phyloP scores from a whole-genome alignment of 768 basidiomycete genomes.

The Boletales sp. region DNA sequence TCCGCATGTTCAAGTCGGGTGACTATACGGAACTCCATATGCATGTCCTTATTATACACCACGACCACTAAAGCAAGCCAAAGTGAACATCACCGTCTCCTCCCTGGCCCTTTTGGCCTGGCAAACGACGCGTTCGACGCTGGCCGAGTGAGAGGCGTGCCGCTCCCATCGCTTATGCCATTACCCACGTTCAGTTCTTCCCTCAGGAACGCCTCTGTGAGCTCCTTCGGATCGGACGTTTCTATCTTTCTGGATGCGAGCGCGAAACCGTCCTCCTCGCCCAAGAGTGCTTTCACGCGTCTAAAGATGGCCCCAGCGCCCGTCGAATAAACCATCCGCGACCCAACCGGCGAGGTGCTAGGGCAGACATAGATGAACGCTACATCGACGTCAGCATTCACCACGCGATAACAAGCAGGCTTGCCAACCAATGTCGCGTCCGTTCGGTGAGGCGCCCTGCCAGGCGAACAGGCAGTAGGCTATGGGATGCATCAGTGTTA shows the following conservation, averaged over 20 bases:
- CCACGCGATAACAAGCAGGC: neutral
- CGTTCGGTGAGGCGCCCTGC: constrained; percentile 43
- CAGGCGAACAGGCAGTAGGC: constrained; percentile 68
- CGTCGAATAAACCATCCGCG: constrained; percentile 87
- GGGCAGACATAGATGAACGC: constrained; percentile 95
- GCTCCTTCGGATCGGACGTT: constrained; percentile 74
- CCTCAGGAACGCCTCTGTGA: constrained; percentile 61
- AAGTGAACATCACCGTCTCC: constrained; percentile 37
- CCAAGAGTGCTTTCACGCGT: constrained; percentile 50
- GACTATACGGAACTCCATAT: no score
- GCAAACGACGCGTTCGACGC: constrained; percentile 52
- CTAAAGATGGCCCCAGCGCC: constrained; percentile 55
- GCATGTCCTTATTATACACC: no score
- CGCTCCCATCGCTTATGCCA: constrained; percentile 1
- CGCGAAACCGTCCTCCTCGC: constrained; percentile 37
- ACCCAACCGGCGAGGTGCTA: constrained; percentile 70
- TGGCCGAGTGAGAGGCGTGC: constrained; percentile 11
- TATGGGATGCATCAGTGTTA: constrained; percentile 9
- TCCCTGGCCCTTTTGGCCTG: constrained; percentile 63
- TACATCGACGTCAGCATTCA: constrained; percentile 25
- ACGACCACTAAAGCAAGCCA: no score
- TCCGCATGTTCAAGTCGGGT: no score
- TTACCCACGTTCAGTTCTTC: constrained; percentile 47
- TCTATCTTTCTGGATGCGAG: constrained; percentile 67
- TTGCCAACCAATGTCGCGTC: constrained; percentile 58